Evolutionary conservation across 108 stramenopile species (phyloP), one percentile per base, ranked within the genome.

Genomic region (Stephanodiscus minutulus): DNA sequence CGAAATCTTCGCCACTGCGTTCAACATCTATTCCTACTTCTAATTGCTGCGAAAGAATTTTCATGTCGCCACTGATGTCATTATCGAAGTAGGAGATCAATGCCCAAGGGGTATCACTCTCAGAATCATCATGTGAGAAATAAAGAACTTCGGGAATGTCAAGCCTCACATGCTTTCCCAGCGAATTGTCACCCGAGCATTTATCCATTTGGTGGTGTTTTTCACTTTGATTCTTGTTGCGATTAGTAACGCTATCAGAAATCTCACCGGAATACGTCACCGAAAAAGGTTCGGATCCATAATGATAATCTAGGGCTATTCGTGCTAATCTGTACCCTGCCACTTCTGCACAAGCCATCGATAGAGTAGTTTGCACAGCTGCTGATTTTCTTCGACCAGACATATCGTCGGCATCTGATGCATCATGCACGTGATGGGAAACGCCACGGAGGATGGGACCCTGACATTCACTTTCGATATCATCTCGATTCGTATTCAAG

Each of bases 281-380:
- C 43, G 13, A 44, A 44, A 13, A 17, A 55, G 44, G 0, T 47
- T 59, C 3, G 50, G 15, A 22, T 12, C 24, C 31, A 55, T 63
- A 24, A 67, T 78, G 7, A 41, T 61, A 29, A 25, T 59, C 36
- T 27, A 92, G 58, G 24, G 91, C 88, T 28, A 53, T 7, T 15
- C 52, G 54, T 18, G 88, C 84, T 20, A 86, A 35, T 61, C 80
- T 72, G 79, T 94, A 94, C 2, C 86, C 91, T 9, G 70, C 74
- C 15, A 91, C 70, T 80, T 94, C 93, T 1, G 85, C 57, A 52
- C 66, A 28, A 72, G 91, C 90, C 70, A 91, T 64, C 10, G 58
- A 39, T 10, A 75, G 9, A 35, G 66, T 61, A 17, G 58, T 53
- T 25, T 61, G 44, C 22, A 20, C 35, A 24, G 17, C 49, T 61